A percentile compares a stretch with the other conserved stretches of the same genome.
Conservation (phyloP, 176 grass and related monocot genomes). For the Olyra latifolia region DNA sequence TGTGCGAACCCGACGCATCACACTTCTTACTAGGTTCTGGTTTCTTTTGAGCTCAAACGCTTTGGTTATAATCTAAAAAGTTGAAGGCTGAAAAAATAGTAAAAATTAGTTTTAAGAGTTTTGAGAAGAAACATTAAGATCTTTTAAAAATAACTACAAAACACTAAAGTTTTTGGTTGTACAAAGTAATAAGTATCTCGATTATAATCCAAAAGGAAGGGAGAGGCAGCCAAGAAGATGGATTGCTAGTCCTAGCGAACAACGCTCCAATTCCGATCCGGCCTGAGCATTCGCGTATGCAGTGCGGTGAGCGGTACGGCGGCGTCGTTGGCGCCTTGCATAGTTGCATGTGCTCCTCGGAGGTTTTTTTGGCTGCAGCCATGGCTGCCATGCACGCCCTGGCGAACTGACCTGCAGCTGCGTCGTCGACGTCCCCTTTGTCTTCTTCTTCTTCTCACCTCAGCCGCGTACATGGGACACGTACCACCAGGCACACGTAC, state of each 20-base stretch:
- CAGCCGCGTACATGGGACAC: neutral
- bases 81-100: no score
- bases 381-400: neutral
- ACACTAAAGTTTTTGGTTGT: no score
- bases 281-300: neutral
- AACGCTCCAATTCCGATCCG: constrained; percentile 37
- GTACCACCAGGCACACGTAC: neutral
- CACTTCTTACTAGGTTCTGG: constrained; percentile 5
- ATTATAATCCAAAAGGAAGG: no score
- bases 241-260: neutral
- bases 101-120: no score
- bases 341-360: constrained; percentile 27
- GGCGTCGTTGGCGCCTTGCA: no score
- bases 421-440: neutral
- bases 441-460: neutral
- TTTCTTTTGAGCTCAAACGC: no score
- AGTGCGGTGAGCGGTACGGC: neutral
- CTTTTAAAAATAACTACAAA: no score
- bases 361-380: constrained; percentile 21
- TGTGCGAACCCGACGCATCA: constrained; percentile 16
- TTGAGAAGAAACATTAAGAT: no score
- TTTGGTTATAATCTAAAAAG: no score
- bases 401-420: neutral
- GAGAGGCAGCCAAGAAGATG: no score
- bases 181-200: no score